Evolutionary conservation across 768 basidiomycete genomes (phyloP).

Genomic region (Phylloporus sp.): DNA sequence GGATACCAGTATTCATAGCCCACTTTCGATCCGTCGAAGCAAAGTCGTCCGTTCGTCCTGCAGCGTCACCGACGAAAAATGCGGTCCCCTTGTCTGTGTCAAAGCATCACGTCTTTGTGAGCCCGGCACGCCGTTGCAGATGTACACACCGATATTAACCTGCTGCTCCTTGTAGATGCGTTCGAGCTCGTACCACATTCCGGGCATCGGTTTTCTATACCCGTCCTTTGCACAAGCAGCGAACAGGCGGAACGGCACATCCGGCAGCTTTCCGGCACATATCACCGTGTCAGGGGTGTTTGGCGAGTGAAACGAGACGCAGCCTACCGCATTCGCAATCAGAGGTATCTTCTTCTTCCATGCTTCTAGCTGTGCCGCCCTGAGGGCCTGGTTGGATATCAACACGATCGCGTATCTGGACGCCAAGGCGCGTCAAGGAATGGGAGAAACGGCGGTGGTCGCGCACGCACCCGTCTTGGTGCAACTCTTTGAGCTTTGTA

Average conservation of each 20-base stretch:
- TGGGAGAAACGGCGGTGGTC: neutral
- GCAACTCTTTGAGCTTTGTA: conserved; percentile 52
- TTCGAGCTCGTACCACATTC: conserved; percentile 78
- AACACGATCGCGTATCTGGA: conserved; percentile 68
- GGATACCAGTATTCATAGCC: conserved; percentile 69
- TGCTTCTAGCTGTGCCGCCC: conserved; percentile 40
- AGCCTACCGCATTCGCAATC: conserved; percentile 57
- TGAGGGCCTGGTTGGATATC: conserved; percentile 75
- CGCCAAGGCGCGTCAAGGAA: neutral
- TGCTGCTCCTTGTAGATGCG: conserved; percentile 53
- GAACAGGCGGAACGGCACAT: conserved; percentile 71
- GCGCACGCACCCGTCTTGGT: conserved; percentile 52
- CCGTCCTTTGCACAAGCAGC: conserved; percentile 72
- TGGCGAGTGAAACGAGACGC: neutral
- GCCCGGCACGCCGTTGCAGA: neutral
- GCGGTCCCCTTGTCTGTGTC: conserved; percentile 55
- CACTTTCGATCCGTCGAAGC: conserved; percentile 81
- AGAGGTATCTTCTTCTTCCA: conserved; percentile 77
- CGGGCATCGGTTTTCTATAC: conserved; percentile 82
- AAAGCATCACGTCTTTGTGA: neutral
- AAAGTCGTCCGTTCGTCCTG: conserved; percentile 74
- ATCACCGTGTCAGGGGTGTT: neutral
- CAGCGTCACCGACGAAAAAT: conserved; percentile 88
- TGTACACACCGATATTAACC: conserved; percentile 56
- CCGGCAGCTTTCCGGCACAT: conserved; percentile 48